Conservation (phyloP, 2,329 filamentous ascomycete genomes). For the Pseudogymnoascus sp. region DNA sequence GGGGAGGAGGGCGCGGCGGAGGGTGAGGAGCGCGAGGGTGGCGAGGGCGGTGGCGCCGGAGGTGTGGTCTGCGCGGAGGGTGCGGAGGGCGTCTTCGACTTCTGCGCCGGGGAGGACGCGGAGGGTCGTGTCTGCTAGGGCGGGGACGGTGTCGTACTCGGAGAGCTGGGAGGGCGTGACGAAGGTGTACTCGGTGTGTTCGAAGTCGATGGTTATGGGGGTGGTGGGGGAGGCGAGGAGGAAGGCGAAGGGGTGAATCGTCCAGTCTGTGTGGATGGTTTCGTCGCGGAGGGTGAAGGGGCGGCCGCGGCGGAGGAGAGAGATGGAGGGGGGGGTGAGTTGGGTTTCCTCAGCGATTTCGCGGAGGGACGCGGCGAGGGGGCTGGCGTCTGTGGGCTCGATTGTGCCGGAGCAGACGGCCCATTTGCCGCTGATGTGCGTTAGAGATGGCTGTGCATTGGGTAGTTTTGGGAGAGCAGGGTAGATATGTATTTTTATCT, state of each 20-base stretch:
- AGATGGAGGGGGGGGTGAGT: slow-evolving; percentile 34
- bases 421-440: slow-evolving; percentile 42
- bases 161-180: slow-evolving; percentile 40
- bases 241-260: slow-evolving; percentile 56
- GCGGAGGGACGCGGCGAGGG: slow-evolving; percentile 52
- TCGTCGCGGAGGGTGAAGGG: slow-evolving; percentile 50
- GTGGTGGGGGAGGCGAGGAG: slow-evolving; percentile 36
- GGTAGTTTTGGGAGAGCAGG: neutral
- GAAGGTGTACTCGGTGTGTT: slow-evolving; percentile 55
- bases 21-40: slow-evolving; percentile 41
- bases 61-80: slow-evolving; percentile 48
- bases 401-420: slow-evolving; percentile 58
- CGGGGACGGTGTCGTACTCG: slow-evolving; percentile 47
- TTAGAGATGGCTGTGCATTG: slow-evolving; percentile 14
- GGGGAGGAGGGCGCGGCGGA: slow-evolving; percentile 39
- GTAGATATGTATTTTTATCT: neutral
- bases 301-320: slow-evolving; percentile 38
- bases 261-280: slow-evolving; percentile 50
- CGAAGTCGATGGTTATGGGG: slow-evolving; percentile 52
- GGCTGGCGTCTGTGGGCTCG: slow-evolving; percentile 43
- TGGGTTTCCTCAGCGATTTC: slow-evolving; percentile 57
- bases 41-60: slow-evolving; percentile 56
- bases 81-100: slow-evolving; percentile 40
- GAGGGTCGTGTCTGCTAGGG: slow-evolving; percentile 48
- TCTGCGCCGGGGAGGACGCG: slow-evolving; percentile 44